Percentiles rank a stretch among this genome's conserved stretches.
Conservation (phyloP, 2,329 filamentous ascomycete species). For the Pyricularia sp. region DNA sequence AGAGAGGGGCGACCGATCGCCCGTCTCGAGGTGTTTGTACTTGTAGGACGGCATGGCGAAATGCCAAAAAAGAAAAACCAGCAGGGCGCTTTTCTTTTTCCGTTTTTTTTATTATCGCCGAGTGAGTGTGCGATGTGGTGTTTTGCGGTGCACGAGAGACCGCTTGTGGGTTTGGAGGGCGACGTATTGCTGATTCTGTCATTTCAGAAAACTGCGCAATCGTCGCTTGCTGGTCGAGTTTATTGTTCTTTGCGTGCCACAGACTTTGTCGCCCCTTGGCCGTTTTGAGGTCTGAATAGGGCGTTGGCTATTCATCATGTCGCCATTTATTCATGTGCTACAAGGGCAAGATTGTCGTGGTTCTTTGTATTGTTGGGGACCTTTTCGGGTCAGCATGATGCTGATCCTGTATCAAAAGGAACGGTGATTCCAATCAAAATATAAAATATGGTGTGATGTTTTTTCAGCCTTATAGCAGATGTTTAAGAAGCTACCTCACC, state of each 20-base stretch:
- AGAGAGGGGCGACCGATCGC: background rate
- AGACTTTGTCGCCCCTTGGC: background rate
- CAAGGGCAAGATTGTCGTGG: background rate
- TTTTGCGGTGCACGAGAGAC: background rate
- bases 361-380: background rate
- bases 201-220: no score
- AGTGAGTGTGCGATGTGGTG: background rate
- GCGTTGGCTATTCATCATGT: background rate
- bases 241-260: background rate
- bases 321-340: background rate
- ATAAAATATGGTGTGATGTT: background rate
- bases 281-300: background rate
- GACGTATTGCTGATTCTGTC: no score
- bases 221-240: background rate
- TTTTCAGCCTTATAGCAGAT: background rate
- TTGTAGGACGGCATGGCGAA: background rate
- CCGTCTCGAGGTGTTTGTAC: background rate
- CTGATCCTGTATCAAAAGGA: background rate
- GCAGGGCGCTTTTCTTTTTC: no score
- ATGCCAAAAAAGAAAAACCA: background rate
- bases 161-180: background rate
- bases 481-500: background rate
- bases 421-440: background rate
- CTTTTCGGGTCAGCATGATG: background rate
- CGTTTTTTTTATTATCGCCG: background rate